These are phyloP conservation scores for Fusarium liriodendri DNA, from an alignment of 2,329 filamentous ascomycete genomes.

Conservation along the genomic window DNA sequence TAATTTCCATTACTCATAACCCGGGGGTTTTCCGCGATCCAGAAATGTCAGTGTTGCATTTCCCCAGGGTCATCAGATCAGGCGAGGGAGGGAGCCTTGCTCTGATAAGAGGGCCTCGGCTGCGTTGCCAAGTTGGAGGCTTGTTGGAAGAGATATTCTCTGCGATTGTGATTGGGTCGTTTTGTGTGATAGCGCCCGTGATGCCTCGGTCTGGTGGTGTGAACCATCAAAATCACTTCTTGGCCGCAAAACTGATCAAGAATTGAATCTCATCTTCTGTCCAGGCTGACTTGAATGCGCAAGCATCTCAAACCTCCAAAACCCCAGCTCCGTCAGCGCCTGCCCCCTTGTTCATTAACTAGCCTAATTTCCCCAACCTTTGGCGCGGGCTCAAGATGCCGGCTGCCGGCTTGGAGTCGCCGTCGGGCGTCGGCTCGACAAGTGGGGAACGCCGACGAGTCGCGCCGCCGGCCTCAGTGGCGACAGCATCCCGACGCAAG, in stretches of 20 bases:
- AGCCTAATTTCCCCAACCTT: background rate
- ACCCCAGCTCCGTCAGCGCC: background rate
- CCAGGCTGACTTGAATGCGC: background rate
- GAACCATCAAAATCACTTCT: background rate
- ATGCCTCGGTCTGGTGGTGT: background rate
- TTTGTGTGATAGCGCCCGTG: background rate
- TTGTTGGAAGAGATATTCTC: background rate
- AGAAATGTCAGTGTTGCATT: background rate
- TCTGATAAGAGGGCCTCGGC: background rate
- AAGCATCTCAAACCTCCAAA: background rate
- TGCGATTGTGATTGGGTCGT: background rate
- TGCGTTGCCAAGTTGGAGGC: background rate
- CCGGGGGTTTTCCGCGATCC: background rate
- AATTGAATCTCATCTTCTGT: background rate
- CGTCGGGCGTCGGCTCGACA: background rate
- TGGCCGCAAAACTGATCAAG: background rate
- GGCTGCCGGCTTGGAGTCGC: background rate
- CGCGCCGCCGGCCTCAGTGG: background rate
- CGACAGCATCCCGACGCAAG: background rate
- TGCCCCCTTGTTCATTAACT: background rate
- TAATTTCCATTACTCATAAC: conserved; percentile 42
- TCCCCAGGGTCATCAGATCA: background rate
- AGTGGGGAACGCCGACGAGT: background rate
- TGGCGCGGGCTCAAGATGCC: background rate
- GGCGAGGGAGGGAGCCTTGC: background rate